A percentile compares a stretch with the other conserved stretches of the same genome.
Conservation (phyloP, 2,329 filamentous ascomycete genomes). For the Colletotrichum eleusines region DNA sequence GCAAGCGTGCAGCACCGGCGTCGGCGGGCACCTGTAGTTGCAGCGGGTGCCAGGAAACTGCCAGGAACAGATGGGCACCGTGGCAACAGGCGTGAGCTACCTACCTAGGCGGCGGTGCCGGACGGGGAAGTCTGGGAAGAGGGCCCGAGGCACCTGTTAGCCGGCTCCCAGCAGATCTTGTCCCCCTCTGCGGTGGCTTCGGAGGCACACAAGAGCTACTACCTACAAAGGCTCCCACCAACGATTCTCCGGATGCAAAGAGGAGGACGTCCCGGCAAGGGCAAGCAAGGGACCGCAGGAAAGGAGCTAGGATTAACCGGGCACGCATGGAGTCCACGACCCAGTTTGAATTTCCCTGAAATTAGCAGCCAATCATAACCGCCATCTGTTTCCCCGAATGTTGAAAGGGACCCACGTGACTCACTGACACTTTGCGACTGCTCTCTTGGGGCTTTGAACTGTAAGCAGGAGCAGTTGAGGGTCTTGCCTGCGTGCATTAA, state of each 20-base stretch:
- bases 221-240: background rate
- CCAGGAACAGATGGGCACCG: conserved; percentile 34
- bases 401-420: conserved; percentile 48
- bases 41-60: conserved; percentile 33
- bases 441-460: background rate
- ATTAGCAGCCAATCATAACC: conserved; percentile 45
- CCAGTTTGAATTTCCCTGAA: conserved; percentile 46
- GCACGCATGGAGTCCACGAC: conserved; percentile 41
- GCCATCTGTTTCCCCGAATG: conserved; percentile 34
- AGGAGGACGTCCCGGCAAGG: conserved; percentile 26
- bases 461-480: background rate
- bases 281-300: conserved; percentile 41
- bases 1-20: conserved; percentile 35
- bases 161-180: conserved; percentile 12
- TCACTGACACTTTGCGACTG: conserved; percentile 28
- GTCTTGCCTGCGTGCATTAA: conserved; percentile 22
- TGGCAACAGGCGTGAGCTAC: conserved; percentile 38
- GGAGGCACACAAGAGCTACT: background rate
- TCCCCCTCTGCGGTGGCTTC: background rate
- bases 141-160: conserved; percentile 18
- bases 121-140: conserved; percentile 33
- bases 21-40: conserved; percentile 27
- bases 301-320: conserved; percentile 43
- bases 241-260: background rate
- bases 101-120: conserved; percentile 27